phyloP scores from a whole-genome alignment of 73 alveolate genomes.

The Stentor roeselii region DNA sequence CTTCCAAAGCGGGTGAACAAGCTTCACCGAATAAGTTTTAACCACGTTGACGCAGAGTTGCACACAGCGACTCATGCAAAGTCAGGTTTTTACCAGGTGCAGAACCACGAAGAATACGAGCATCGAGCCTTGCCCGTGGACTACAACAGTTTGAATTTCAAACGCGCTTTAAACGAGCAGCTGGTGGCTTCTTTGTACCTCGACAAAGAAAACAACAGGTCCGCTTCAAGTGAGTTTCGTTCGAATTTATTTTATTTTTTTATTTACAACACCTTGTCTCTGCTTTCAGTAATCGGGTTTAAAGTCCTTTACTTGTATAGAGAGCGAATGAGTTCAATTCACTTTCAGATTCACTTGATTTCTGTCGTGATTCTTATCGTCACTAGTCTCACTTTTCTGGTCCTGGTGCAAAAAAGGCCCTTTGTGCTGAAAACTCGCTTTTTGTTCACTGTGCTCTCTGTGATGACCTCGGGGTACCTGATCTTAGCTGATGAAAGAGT shows the following conservation, averaged over 20 bases:
- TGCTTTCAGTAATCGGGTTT: not conserved
- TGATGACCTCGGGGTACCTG: not conserved
- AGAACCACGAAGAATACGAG: conserved; percentile 18
- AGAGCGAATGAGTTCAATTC: not conserved
- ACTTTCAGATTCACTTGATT: not conserved
- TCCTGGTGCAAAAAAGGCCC: no score
- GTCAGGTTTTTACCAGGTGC: not conserved
- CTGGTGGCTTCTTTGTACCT: not conserved
- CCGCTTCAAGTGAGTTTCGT: not conserved
- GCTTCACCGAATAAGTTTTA: not conserved
- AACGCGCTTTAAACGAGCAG: not conserved
- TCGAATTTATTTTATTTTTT: not conserved
- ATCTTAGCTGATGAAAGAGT: not conserved
- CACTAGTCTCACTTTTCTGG: not conserved
- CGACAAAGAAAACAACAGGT: not conserved
- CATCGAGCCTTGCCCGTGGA: not conserved
- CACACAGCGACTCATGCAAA: not conserved
- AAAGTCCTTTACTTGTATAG: no score
- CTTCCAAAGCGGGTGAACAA: no score
- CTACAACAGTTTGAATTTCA: not conserved
- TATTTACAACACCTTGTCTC: not conserved
- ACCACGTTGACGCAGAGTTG: not conserved
- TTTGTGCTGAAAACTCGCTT: not conserved
- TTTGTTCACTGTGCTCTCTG: not conserved
- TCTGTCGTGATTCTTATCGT: not conserved